A percentile compares a stretch with the other conserved stretches of the same genome.
phyloP scores from a whole-genome alignment of 176 grass and related monocot genomes.

The Phoenix dactylifera region DNA sequence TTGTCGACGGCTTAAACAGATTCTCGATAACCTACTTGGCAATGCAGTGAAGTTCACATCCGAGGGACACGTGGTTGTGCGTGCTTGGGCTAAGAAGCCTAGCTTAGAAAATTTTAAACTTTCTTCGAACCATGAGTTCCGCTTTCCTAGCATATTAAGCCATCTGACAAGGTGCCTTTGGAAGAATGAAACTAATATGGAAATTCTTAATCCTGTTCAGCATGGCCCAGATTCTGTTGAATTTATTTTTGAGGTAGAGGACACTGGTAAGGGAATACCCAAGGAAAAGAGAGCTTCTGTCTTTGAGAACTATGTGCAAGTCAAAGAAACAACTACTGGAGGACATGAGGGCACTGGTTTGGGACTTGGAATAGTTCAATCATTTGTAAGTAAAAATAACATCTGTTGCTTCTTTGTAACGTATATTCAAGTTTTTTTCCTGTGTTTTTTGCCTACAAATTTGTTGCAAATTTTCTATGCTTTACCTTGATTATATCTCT shows the following conservation, averaged over 20 bases:
- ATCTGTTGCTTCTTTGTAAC: background rate
- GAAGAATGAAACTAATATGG: conserved; percentile 6
- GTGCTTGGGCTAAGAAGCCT: conserved; percentile 50
- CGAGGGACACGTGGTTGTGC: conserved; percentile 40
- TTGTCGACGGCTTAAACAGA: conserved; percentile 47
- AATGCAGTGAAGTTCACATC: conserved; percentile 80
- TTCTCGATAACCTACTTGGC: conserved; percentile 73
- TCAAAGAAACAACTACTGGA: conserved; percentile 30
- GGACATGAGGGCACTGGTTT: conserved; percentile 57
- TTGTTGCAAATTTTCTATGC: no score
- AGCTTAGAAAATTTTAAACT: conserved; percentile 8
- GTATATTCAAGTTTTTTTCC: background rate
- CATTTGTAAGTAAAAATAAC: conserved; percentile 38
- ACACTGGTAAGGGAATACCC: conserved; percentile 62
- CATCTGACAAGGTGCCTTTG: conserved; percentile 6
- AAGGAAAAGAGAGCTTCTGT: conserved; percentile 58
- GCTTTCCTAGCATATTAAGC: background rate
- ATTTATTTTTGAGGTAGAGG: conserved; percentile 65
- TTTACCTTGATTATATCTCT: background rate
- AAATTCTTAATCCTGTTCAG: background rate
- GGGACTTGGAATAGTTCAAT: conserved; percentile 87
- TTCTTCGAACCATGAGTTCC: conserved; percentile 24
- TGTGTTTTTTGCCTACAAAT: no score
- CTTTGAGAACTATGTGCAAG: conserved; percentile 85
- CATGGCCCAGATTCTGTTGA: conserved; percentile 28